phyloP scores from a whole-genome alignment of 169 alveolate genomes.

The Eimeria acervulina region DNA sequence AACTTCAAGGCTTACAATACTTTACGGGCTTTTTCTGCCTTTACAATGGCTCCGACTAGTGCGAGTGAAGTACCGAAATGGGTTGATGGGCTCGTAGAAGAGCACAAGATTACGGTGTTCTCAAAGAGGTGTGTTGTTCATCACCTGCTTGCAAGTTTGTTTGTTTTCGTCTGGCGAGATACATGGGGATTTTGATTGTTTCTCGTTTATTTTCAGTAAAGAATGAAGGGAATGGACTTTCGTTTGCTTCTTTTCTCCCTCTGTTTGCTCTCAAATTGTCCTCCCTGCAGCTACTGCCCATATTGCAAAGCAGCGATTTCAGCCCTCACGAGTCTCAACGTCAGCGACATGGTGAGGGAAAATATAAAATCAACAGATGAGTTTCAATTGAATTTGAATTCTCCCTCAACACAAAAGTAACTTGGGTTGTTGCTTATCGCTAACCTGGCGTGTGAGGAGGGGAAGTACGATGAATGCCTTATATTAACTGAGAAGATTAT shows the following conservation, averaged over 20 bases:
- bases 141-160: neutral
- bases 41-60: conserved; percentile 34
- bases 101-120: conserved; percentile 64
- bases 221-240: neutral
- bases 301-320: conserved; percentile 79
- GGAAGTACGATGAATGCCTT: no score
- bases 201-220: neutral
- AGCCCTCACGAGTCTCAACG: conserved; percentile 59
- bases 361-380: no score
- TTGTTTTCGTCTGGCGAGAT: neutral
- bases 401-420: no score
- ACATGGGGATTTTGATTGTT: neutral
- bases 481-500: no score
- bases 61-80: conserved; percentile 65
- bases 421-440: no score
- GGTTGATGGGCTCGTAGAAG: conserved; percentile 28
- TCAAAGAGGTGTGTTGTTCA: conserved; percentile 64
- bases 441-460: no score
- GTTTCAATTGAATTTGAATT: no score
- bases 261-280: neutral
- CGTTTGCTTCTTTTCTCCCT: no score
- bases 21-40: neutral
- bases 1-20: neutral
- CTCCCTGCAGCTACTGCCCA: conserved; percentile 82
- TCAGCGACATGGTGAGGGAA: conserved; percentile 78